Conservation (phyloP, 257 asterid genomes). For the Jacaranda mimosifolia region DNA sequence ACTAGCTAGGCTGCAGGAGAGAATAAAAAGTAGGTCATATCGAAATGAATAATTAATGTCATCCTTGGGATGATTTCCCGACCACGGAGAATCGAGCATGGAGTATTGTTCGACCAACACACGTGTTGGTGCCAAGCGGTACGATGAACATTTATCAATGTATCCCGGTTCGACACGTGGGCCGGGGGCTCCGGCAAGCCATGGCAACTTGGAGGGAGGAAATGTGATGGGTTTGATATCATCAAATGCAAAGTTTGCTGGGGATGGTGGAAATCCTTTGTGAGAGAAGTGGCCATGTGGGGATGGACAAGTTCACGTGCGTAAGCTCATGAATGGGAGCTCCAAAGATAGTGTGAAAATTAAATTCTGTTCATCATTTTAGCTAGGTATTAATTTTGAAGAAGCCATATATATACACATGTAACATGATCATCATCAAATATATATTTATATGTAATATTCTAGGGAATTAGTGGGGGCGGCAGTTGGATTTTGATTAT, state of each 20-base stretch:
- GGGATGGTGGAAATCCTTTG: not conserved
- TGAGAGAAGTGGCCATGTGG: conserved; percentile 48
- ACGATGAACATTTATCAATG: conserved; percentile 51
- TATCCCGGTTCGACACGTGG: conserved; percentile 56
- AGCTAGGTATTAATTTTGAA: not conserved
- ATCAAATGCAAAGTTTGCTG: not conserved
- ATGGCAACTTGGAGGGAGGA: conserved; percentile 19
- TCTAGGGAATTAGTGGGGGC: no score
- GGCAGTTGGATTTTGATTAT: no score
- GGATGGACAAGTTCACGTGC: conserved; percentile 77
- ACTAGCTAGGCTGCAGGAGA: no score
- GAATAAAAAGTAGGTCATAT: no score
- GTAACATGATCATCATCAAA: no score
- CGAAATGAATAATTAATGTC: no score
- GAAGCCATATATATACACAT: not conserved
- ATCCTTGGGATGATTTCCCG: not conserved
- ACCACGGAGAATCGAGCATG: conserved; percentile 31
- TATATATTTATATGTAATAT: no score
- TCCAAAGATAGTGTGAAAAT: not conserved
- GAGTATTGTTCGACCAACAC: conserved; percentile 45
- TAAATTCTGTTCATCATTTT: conserved; percentile 10
- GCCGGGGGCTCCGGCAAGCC: conserved; percentile 23
- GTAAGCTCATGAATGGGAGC: not conserved
- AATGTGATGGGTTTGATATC: not conserved
- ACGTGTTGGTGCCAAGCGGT: conserved; percentile 52